Percentiles rank a stretch among this genome's conserved stretches.
These are phyloP conservation scores for Oleoguttula mirabilis DNA, from an alignment of 495 filamentous ascomycete genomes.

Conservation along the genomic window DNA sequence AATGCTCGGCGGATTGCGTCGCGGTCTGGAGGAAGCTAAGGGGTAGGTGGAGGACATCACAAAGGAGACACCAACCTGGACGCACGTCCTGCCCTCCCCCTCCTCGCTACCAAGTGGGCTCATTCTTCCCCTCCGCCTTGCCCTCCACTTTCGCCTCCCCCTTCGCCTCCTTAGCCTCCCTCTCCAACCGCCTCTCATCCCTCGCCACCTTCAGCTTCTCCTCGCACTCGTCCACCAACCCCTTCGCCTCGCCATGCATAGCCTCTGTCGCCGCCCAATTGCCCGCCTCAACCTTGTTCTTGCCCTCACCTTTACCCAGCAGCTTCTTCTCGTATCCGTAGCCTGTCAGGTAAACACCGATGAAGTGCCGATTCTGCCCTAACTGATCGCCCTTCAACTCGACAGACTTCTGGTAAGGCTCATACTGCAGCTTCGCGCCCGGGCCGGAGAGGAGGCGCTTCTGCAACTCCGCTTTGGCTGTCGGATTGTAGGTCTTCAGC, in stretches of 20 bases:
- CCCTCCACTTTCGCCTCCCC: too few species aligned
- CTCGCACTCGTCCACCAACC: constrained; percentile 19
- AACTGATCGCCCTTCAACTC: constrained; percentile 38
- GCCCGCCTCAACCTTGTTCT: constrained; percentile 63
- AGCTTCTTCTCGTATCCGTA: constrained; percentile 54
- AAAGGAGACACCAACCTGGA: too few species aligned
- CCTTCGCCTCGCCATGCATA: constrained; percentile 33
- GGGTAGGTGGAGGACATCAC: too few species aligned
- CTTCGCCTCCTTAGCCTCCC: constrained; percentile 9
- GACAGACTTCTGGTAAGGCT: constrained; percentile 40
- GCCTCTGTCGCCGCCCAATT: constrained; percentile 56
- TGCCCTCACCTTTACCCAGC: constrained; percentile 55
- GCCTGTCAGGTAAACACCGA: constrained; percentile 62
- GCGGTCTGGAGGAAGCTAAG: too few species aligned
- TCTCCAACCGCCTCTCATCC: constrained; percentile 17
- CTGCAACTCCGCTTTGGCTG: constrained; percentile 43
- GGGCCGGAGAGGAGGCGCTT: constrained; percentile 41
- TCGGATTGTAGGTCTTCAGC: constrained; percentile 25
- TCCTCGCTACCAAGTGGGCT: too few species aligned
- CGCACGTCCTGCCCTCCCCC: too few species aligned
- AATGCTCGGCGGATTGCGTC: too few species aligned
- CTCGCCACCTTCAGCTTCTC: constrained; percentile 9
- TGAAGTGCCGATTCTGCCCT: constrained; percentile 47
- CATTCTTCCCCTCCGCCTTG: too few species aligned
- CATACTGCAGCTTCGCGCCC: constrained; percentile 54